Percentiles rank a stretch among this genome's conserved stretches.
Evolutionary conservation across 768 basidiomycete species (phyloP).

Genomic region (Plicaturopsis crispa): DNA sequence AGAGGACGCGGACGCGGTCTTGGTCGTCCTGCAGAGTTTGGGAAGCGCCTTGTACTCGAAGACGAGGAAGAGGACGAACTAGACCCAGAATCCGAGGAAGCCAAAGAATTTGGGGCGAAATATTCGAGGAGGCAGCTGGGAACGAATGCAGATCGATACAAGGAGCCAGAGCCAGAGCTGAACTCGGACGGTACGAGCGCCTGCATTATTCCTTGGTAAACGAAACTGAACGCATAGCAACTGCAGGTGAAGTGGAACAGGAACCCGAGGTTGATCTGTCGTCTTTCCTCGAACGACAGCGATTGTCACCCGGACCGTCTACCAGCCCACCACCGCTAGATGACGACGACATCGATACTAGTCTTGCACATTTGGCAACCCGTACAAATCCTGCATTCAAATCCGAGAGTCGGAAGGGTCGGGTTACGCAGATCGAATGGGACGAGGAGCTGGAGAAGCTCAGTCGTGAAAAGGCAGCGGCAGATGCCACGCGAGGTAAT

Average conservation of each 20-base stretch:
- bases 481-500: constrained; percentile 71
- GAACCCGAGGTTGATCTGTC: constrained; percentile 75
- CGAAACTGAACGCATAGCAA: constrained; percentile 6
- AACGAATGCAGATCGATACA: constrained; percentile 70
- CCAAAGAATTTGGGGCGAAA: constrained; percentile 38
- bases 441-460: constrained; percentile 57
- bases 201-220: background rate
- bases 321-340: constrained; percentile 4
- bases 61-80: constrained; percentile 37
- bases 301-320: constrained; percentile 18
- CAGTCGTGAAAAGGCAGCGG: constrained; percentile 60
- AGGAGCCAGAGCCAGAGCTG: constrained; percentile 60
- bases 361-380: background rate
- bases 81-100: constrained; percentile 35
- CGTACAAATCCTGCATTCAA: constrained; percentile 16
- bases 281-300: constrained; percentile 57
- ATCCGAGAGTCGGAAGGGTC: constrained; percentile 45
- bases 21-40: constrained; percentile 63
- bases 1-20: constrained; percentile 52
- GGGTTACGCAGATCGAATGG: constrained; percentile 60
- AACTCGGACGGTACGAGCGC: constrained; percentile 55
- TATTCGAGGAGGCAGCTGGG: constrained; percentile 53
- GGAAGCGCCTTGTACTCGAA: constrained; percentile 51
- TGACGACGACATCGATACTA: background rate
- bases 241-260: constrained; percentile 51